phyloP scores from a whole-genome alignment of 2,329 filamentous ascomycete species.

The Lasiodiplodia theobromae region DNA sequence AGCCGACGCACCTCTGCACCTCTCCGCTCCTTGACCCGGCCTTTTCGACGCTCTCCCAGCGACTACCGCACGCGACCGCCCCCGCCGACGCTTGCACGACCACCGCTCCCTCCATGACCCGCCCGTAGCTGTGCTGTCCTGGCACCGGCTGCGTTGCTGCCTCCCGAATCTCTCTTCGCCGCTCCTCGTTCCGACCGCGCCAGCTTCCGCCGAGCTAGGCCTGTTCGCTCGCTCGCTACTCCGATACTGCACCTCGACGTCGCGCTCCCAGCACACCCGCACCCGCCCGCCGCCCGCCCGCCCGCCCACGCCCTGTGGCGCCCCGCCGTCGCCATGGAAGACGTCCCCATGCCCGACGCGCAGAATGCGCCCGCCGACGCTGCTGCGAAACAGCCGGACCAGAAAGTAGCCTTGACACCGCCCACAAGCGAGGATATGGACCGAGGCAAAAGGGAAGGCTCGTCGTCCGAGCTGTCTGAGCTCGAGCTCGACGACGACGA shows the following conservation, averaged over 20 bases:
- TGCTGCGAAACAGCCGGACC: constrained; percentile 43
- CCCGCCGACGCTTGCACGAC: constrained; percentile 8
- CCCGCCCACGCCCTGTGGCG: not conserved
- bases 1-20: constrained; percentile 29
- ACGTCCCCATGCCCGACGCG: constrained; percentile 23
- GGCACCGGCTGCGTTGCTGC: constrained; percentile 25
- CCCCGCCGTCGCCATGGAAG: constrained; percentile 24
- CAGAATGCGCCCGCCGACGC: constrained; percentile 21
- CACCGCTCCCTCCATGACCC: constrained; percentile 13
- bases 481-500: constrained; percentile 52
- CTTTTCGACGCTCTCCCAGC: constrained; percentile 24
- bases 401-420: constrained; percentile 55
- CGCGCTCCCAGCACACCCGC: constrained; percentile 3
- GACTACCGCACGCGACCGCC: constrained; percentile 21
- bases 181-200: constrained; percentile 17
- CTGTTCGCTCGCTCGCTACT: constrained; percentile 16
- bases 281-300: not conserved
- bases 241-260: constrained; percentile 27
- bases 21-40: constrained; percentile 30
- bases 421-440: constrained; percentile 61
- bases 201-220: constrained; percentile 6
- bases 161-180: not conserved
- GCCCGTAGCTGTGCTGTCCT: constrained; percentile 27
- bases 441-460: constrained; percentile 53
- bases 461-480: constrained; percentile 58